Base-by-base conservation (phyloP, 2,329 filamentous ascomycete genomes). In the Hypoxylon sp. region DNA sequence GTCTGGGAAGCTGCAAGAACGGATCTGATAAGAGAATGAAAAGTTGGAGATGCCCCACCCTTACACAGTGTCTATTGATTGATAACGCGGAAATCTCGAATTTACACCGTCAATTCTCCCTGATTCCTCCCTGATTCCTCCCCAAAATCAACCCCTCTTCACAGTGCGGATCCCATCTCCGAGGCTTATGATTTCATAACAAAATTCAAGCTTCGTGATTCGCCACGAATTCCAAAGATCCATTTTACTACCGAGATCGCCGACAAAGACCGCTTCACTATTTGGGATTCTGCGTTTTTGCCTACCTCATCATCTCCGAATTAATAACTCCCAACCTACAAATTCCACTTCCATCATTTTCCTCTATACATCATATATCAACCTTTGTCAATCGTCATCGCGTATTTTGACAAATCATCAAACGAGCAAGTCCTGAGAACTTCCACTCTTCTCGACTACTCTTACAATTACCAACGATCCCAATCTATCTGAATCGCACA, bases 161-260 rank as follows among this genome's bases (percentile, higher is more conserved):
- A 75, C 73, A 75, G 74, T 69, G 57, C 43, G 38, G 21, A 5
- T 46, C 41, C 19, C 14, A 70, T 72, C 69, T 73, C 72, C 67
- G 68, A 72, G 69, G 52, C 28, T 13, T 60, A 75, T 77, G 75
- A 77, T 75, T 74, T 77, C 74, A 77, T 77, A 65, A 67, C 63
- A 46, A 53, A 68, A 68, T 66, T 67, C 34, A 49, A 63, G 67
- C 59, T 23, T 46, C 67, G 45, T 78, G 74, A 79, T 78, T 79
- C 74, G 76, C 72, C 69, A 74, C 67, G 52, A 21, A 49, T n/a
- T 13, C 45, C 41, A 56, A 58, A 67, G 68, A 63, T 63, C 70
- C 69, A 71, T 68, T 64, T 72, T 72, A 71, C 61, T 70, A 73
- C 77, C 76, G 77, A 79, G 74, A 76, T 77, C 76, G 77, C 76